Base-by-base conservation (phyloP, 257 asterid genomes). In the Craterostigma plantagineum region DNA sequence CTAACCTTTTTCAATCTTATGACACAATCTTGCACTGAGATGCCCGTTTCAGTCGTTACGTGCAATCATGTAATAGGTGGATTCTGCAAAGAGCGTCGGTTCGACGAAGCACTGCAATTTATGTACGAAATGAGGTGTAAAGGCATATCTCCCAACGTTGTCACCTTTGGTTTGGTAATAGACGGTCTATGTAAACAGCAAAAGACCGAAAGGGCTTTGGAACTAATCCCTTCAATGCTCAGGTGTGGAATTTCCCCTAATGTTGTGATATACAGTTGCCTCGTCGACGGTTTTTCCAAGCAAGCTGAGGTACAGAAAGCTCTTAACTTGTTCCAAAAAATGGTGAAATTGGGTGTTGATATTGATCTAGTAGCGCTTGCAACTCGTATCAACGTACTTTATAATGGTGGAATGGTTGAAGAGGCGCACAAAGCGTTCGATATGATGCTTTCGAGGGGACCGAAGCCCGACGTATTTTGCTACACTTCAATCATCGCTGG, bases 201-300 rank as follows among this genome's bases (percentile, higher is more conserved):
- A 16, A 54, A 68, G 17, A 33, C 73, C 16, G 69, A 54, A 50
- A 63, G 43, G 43, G 81, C 81, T 2, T 33, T 73, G 49, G 79
- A 66, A 69, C 63, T 80, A 18, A 57, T 73, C 17, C 76, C 81
- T 0, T 16, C 55, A 15, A 68, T 80, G 84, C 76, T 76, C 43
- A 70, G 70, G 53, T 56, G 48, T 38, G 49, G 63, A 39, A 17
- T 55, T 44, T 48, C 64, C 34, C 87, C 83, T 14, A 63, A 39
- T 54, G 60, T 72, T 62, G 81, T 67, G 37, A 56, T 60, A 18
- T 77, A 54, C 45, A 58, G 74, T 65, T 57, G 51, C 49, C 68
- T 79, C 49, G 41, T 75, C 1, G 65, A 64, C 50, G 83, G 80
- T 45, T 72, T 72, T 42, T 63, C 68, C 41, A 65, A 62, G 40